Percentiles rank a stretch among this genome's conserved stretches.
Evolutionary conservation across 108 stramenopile species (phyloP).

Genomic region (Skeletonema marinoi): DNA sequence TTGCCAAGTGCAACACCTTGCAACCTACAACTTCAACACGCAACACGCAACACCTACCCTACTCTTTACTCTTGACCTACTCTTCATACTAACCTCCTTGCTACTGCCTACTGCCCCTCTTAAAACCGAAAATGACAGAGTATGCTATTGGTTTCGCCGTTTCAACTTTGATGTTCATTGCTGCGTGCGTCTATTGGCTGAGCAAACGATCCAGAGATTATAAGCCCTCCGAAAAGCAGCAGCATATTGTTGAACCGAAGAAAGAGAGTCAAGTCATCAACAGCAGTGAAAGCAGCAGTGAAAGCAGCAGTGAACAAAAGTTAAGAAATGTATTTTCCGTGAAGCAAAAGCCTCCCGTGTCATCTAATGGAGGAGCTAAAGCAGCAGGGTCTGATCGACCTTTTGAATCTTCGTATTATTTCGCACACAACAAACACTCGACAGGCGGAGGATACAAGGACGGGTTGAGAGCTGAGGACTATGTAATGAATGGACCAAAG

Average conservation of each 20-base stretch:
- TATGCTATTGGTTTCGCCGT: background rate
- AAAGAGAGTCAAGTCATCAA: background rate
- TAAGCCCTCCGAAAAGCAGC: background rate
- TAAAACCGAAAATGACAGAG: background rate
- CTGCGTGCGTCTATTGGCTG: background rate
- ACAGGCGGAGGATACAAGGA: conserved; percentile 77
- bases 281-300: too few relatives aligned
- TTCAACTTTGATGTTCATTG: conserved; percentile 1
- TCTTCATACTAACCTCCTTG: too few relatives aligned
- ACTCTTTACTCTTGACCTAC: too few relatives aligned
- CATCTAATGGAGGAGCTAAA: background rate
- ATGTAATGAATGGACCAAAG: conserved; percentile 80
- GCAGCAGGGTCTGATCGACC: conserved; percentile 46
- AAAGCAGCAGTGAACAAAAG: background rate
- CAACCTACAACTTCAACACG: too few relatives aligned
- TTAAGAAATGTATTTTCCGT: conserved; percentile 43
- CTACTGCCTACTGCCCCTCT: too few relatives aligned
- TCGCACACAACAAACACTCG: conserved; percentile 63
- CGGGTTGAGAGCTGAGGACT: conserved; percentile 82
- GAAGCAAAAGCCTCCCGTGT: conserved; percentile 29
- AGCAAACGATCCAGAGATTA: background rate
- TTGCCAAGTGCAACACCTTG: too few relatives aligned
- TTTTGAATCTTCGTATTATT: conserved; percentile 82
- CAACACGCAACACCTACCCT: too few relatives aligned
- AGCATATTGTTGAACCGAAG: background rate